Conservation (phyloP, 1,284 basidiomycete genomes). For the Pholiota adiposa region DNA sequence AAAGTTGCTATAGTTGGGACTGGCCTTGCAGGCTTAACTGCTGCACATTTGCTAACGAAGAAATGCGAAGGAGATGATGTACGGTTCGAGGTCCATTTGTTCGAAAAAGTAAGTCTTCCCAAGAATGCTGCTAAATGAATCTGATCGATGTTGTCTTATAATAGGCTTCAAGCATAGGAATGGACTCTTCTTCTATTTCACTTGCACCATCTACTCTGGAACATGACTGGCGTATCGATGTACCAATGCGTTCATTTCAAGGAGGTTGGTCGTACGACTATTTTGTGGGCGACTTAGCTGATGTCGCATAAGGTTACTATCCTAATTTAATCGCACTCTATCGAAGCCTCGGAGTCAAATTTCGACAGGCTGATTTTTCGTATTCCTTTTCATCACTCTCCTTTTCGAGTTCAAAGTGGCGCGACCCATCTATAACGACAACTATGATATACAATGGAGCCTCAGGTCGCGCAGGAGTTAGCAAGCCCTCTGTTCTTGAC, state of each 20-base stretch:
- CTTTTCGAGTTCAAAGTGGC: conserved; percentile 23
- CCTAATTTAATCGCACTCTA: conserved; percentile 70
- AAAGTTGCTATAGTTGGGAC: conserved; percentile 73
- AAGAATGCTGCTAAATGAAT: background rate
- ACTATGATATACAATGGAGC: conserved; percentile 69
- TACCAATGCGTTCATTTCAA: conserved; percentile 82
- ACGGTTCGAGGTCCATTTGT: conserved; percentile 68
- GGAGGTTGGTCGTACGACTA: conserved; percentile 51
- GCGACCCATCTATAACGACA: conserved; percentile 40
- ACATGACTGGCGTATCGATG: conserved; percentile 61
- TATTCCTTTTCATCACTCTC: conserved; percentile 69
- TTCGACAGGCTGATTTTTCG: conserved; percentile 58
- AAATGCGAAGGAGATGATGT: conserved; percentile 35
- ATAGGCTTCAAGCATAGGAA: conserved; percentile 53
- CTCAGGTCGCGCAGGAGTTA: conserved; percentile 58
- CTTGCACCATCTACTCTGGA: conserved; percentile 35
- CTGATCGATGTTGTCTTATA: background rate
- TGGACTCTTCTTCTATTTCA: conserved; percentile 61
- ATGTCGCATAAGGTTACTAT: conserved; percentile 62
- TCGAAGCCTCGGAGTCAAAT: conserved; percentile 54
- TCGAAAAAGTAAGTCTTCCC: conserved; percentile 62
- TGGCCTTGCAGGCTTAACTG: conserved; percentile 73
- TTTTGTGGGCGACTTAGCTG: background rate
- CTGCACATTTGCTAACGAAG: conserved; percentile 60
- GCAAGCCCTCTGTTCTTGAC: conserved; percentile 47